Evolutionary conservation across 768 basidiomycete species (phyloP).

Genomic region (Lenzites betulinus): DNA sequence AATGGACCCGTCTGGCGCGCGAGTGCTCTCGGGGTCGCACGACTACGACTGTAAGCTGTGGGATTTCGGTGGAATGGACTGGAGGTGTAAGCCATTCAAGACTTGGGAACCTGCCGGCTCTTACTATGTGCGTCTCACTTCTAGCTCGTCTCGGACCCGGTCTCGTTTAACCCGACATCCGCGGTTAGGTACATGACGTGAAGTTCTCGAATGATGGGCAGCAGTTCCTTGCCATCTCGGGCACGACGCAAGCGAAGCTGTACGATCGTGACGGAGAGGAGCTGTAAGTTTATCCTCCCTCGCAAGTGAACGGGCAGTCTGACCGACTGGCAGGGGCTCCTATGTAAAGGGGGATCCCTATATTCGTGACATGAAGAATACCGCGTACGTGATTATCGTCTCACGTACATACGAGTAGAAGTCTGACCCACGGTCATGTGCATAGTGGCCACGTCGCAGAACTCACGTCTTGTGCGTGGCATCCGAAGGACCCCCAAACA

Average conservation of each 20-base stretch:
- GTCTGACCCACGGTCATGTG: conserved; percentile 7
- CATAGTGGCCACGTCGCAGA: conserved; percentile 92
- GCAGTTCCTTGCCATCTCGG: conserved; percentile 84
- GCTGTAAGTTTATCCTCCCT: conserved; percentile 56
- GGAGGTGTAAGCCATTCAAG: conserved; percentile 89
- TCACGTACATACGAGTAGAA: background rate
- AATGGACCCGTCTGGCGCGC: conserved; percentile 92
- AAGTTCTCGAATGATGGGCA: conserved; percentile 89
- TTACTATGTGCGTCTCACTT: conserved; percentile 66
- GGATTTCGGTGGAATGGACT: conserved; percentile 99
- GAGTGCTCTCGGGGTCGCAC: conserved; percentile 88
- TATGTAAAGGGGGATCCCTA: conserved; percentile 96
- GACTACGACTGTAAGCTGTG: conserved; percentile 98
- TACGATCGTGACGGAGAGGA: conserved; percentile 94
- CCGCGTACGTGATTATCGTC: conserved; percentile 63
- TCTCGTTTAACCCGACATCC: background rate
- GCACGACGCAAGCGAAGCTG: conserved; percentile 83
- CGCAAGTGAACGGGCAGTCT: conserved; percentile 40
- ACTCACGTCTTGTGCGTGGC: conserved; percentile 87
- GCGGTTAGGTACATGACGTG: conserved; percentile 78
- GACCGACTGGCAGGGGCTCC: conserved; percentile 63
- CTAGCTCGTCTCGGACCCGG: conserved; percentile 9
- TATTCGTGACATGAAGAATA: conserved; percentile 98
- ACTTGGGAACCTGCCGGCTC: conserved; percentile 94
- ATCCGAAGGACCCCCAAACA: conserved; percentile 78